Percentiles rank a stretch among this genome's conserved stretches.
phyloP scores from a whole-genome alignment of 768 basidiomycete genomes.

The Mycena crocata region DNA sequence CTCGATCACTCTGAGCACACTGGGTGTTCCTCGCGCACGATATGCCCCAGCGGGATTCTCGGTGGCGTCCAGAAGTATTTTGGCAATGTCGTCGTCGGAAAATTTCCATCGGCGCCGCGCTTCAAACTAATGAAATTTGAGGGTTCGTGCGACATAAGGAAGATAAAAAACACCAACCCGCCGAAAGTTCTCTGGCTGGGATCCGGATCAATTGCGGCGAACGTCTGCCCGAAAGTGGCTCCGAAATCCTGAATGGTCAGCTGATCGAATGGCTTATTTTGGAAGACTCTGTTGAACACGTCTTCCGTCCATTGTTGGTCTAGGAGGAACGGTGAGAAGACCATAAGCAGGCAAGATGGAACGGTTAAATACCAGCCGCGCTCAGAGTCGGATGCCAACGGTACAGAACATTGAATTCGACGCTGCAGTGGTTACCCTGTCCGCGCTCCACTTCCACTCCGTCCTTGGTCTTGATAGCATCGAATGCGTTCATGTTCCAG shows the following conservation, averaged over 20 bases:
- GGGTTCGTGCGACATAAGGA: conserved; percentile 11
- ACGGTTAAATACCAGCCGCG: too few relatives aligned
- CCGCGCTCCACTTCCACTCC: conserved; percentile 57
- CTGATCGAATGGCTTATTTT: conserved; percentile 50
- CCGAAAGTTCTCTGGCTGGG: conserved; percentile 59
- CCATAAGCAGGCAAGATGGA: too few relatives aligned
- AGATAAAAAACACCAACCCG: conserved; percentile 45
- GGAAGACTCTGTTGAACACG: conserved; percentile 55
- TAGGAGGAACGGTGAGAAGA: too few relatives aligned
- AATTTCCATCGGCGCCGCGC: conserved; percentile 63
- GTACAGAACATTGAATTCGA: conserved; percentile 74
- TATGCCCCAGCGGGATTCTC: conserved; percentile 58
- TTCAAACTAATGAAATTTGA: conserved; percentile 49
- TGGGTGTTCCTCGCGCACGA: conserved; percentile 60
- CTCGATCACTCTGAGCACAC: conserved; percentile 62
- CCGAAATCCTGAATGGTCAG: conserved; percentile 43
- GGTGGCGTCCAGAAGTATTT: conserved; percentile 59
- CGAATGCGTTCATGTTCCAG: conserved; percentile 66
- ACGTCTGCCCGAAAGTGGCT: conserved; percentile 27
- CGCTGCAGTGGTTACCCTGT: conserved; percentile 72
- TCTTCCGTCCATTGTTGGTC: conserved; percentile 66
- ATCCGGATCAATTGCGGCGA: conserved; percentile 32
- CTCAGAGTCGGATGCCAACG: conserved; percentile 70
- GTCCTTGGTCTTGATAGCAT: conserved; percentile 53
- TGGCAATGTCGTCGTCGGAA: conserved; percentile 62